Conservation (phyloP, 1,284 basidiomycete species). For the Pseudozyma sp. region DNA sequence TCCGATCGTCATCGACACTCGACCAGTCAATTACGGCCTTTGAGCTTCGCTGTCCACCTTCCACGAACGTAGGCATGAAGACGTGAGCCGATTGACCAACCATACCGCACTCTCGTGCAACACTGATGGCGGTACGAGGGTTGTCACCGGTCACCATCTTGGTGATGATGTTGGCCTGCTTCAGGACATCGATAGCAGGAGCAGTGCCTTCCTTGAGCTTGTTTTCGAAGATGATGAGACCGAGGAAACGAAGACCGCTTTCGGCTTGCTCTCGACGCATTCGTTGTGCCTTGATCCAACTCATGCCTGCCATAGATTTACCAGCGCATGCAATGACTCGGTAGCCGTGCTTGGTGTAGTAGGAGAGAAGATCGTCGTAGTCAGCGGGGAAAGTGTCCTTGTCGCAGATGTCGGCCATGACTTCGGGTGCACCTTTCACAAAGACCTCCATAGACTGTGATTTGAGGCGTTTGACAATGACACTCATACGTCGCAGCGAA, state of each 20-base stretch:
- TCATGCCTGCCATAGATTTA: conserved; percentile 90
- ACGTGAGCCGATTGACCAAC: conserved; percentile 90
- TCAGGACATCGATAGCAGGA: conserved; percentile 88
- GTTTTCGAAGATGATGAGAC: conserved; percentile 98
- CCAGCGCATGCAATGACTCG: conserved; percentile 98
- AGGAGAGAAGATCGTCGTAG: conserved; percentile 94
- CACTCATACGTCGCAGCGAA: conserved; percentile 92
- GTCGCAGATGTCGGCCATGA: conserved; percentile 89
- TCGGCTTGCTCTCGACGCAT: conserved; percentile 97
- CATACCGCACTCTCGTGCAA: conserved; percentile 92
- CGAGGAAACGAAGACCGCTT: conserved; percentile 88
- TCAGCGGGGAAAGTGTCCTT: conserved; percentile 77
- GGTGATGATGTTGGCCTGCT: conserved; percentile 89
- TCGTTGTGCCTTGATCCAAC: conserved; percentile 97
- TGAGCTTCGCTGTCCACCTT: conserved; percentile 76
- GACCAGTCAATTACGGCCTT: conserved; percentile 86
- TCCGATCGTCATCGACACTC: conserved; percentile 86
- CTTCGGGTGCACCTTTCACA: conserved; percentile 98
- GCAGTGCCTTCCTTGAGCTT: conserved; percentile 94
- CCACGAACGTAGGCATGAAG: conserved; percentile 85
- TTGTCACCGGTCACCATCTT: conserved; percentile 99
- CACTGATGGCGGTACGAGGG: conserved; percentile 93
- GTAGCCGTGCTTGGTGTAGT: conserved; percentile 97
- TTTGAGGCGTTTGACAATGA: conserved; percentile 94
- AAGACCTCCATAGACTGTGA: conserved; percentile 96